These are phyloP conservation scores for Neonectria sp. DNA, from an alignment of 2,329 filamentous ascomycete genomes.

Conservation along the genomic window DNA sequence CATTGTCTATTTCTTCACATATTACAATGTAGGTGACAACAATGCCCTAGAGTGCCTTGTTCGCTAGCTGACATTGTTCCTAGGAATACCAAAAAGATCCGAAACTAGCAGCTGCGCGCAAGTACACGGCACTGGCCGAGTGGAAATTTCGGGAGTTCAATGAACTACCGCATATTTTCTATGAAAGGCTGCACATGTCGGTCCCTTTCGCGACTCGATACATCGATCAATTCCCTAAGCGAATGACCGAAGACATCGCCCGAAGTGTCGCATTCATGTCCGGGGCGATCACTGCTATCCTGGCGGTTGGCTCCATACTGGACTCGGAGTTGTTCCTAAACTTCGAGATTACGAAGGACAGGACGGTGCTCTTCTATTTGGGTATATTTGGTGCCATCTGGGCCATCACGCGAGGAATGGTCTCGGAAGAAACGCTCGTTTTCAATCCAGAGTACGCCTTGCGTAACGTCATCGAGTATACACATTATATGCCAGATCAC, in stretches of 20 bases:
- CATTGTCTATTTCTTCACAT: conserved; percentile 92
- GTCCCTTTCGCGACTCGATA: conserved; percentile 94
- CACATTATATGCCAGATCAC: conserved; percentile 89
- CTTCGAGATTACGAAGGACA: conserved; percentile 91
- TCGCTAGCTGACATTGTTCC: conserved; percentile 18
- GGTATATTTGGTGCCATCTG: conserved; percentile 87
- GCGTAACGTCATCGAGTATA: conserved; percentile 91
- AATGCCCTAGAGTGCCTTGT: neutral
- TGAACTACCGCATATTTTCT: conserved; percentile 92
- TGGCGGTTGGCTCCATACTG: conserved; percentile 86
- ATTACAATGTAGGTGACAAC: conserved; percentile 82
- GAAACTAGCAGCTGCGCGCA: conserved; percentile 82
- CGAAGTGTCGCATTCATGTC: conserved; percentile 90
- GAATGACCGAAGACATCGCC: conserved; percentile 89
- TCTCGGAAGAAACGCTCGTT: conserved; percentile 89
- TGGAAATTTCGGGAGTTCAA: conserved; percentile 99
- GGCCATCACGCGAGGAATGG: conserved; percentile 84
- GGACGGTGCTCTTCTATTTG: conserved; percentile 92
- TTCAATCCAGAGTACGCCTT: conserved; percentile 95
- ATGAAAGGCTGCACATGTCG: conserved; percentile 92
- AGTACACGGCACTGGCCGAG: conserved; percentile 93
- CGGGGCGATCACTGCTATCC: conserved; percentile 87
- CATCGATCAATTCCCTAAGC: conserved; percentile 95
- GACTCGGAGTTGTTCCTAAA: conserved; percentile 92
- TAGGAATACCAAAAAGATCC: conserved; percentile 97